phyloP scores from a whole-genome alignment of 768 basidiomycete genomes.

The Boletus huronensis region DNA sequence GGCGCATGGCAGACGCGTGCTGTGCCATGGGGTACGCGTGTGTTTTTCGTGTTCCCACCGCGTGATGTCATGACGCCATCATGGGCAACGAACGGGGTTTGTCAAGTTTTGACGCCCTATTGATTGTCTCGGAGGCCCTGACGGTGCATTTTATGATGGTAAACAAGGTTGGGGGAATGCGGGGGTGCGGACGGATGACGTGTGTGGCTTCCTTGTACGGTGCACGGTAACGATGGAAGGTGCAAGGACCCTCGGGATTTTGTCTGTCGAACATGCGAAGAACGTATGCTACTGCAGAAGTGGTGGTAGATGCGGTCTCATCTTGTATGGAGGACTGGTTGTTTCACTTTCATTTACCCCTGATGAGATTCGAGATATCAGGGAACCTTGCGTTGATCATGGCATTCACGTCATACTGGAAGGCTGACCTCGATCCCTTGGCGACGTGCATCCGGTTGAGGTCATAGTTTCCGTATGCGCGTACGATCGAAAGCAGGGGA shows the following conservation, averaged over 20 bases:
- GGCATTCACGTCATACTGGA: constrained; percentile 4
- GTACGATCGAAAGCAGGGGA: constrained; percentile 5
- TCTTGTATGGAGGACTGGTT: background rate
- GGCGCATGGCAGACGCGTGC: constrained; percentile 27
- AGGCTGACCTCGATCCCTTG: constrained; percentile 8
- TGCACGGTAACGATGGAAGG: constrained; percentile 8
- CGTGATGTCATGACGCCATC: constrained; percentile 21
- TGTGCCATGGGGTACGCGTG: constrained; percentile 28
- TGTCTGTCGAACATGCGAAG: constrained; percentile 15
- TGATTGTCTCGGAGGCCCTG: constrained; percentile 17
- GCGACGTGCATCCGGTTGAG: background rate
- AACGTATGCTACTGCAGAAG: constrained; percentile 12
- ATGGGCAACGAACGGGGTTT: background rate
- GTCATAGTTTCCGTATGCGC: constrained; percentile 9
- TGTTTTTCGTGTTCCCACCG: constrained; percentile 11
- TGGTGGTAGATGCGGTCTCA: background rate
- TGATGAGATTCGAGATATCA: constrained; percentile 14
- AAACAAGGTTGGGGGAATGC: constrained; percentile 16
- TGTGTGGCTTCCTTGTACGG: constrained; percentile 2
- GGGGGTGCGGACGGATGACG: constrained; percentile 22
- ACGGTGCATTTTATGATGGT: constrained; percentile 10
- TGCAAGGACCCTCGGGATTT: background rate
- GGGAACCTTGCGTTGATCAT: constrained; percentile 9
- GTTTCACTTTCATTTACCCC: background rate
- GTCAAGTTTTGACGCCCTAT: background rate